These are phyloP conservation scores for Eutrema salsugineum DNA, from an alignment of 441 rosid species.

Conservation along the genomic window DNA sequence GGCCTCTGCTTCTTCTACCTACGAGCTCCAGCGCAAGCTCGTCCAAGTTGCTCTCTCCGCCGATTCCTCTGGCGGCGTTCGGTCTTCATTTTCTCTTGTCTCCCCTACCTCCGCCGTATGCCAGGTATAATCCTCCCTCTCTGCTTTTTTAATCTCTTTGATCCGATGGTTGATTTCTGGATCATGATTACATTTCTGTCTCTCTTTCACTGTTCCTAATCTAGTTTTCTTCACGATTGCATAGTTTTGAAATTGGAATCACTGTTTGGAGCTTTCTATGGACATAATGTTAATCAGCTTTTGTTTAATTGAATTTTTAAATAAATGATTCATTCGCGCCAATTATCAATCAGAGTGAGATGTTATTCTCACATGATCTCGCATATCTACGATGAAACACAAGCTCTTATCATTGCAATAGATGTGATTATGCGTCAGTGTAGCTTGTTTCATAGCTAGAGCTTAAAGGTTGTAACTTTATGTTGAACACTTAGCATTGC, in stretches of 20 bases:
- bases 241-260: not conserved
- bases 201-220: not conserved
- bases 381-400: not conserved
- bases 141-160: not conserved
- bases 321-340: not conserved
- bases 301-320: not conserved
- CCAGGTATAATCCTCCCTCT: constrained; percentile 45
- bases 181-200: not conserved
- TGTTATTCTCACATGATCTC: not conserved
- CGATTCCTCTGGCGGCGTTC: constrained; percentile 60
- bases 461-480: not conserved
- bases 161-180: not conserved
- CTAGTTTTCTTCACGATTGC: too few relatives aligned
- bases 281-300: too few relatives aligned
- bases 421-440: not conserved
- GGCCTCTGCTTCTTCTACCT: constrained; percentile 51
- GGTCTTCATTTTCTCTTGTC: constrained; percentile 53
- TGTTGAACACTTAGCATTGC: not conserved
- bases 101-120: constrained; percentile 55
- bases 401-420: not conserved
- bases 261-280: not conserved
- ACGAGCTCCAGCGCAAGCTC: constrained; percentile 64
- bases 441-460: not conserved
- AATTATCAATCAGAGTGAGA: not conserved
- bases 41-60: constrained; percentile 41